Base-by-base conservation (phyloP, 2,329 filamentous ascomycete species). In the Allantophomopsis lycopodina region DNA sequence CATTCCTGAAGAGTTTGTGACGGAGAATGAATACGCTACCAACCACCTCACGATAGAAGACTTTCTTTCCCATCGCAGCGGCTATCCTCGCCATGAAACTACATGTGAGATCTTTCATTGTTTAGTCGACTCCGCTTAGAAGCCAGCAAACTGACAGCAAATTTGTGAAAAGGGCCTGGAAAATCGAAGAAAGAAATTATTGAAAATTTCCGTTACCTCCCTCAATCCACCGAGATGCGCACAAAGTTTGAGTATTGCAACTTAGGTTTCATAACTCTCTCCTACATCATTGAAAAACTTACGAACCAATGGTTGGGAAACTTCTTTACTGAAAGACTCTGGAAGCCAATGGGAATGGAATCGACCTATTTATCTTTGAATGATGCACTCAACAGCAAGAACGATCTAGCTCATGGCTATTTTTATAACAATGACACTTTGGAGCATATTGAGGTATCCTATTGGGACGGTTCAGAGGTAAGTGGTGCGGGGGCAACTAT, bases 41-140 rank as follows among this genome's bases (percentile, higher is more conserved):
- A 50, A 56, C 16, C 61, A 68, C 43, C 52, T 72, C 34, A 76
- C 68, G 0, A 50, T 76, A 5, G 67, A 74, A 40, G 73, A 76
- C 41, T 63, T 68, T 2, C 57, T 71, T 1, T 62, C 62, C 37
- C 71, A 76, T 48, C 60, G 70, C 4, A 68, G 63, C 0, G 71
- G 71, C 7, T 56, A 71, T 42, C 57, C 69, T 1, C 45, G 56
- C 32, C 66, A 64, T 50, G 63, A 68, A 38, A 48, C 3, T 6
- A 6, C 23, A 28, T 28, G 23, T 28, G 23, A 28, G 23, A 15
- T 49, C 49, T 2, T 57, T 56, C 30, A 49, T 57, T 28, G 46
- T 50, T 13, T 49, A 55, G 36, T 4, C 18, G 7, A 20, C 4
- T 45, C 47, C 23, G 58, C 59, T 6, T 50, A 50, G 6, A 42